These are phyloP conservation scores for Brassica incana DNA, from an alignment of 345 rosid genomes.

Conservation along the genomic window DNA sequence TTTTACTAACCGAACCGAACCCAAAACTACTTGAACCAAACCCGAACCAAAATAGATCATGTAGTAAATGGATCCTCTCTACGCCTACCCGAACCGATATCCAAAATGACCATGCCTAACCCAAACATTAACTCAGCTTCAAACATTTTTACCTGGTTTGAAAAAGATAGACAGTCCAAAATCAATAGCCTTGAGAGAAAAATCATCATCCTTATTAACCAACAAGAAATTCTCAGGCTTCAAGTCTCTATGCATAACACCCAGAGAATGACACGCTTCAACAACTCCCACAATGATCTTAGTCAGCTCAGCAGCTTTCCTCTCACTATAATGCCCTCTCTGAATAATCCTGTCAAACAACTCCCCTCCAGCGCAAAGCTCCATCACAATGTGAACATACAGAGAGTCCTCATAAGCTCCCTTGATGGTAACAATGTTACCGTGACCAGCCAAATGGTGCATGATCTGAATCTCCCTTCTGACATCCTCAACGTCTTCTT, in stretches of 20 bases:
- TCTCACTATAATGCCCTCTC: conserved; percentile 95
- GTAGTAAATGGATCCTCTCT: too few species aligned
- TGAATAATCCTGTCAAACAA: conserved; percentile 95
- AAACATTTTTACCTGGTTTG: conserved; percentile 81
- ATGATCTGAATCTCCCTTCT: conserved; percentile 97
- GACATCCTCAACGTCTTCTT: conserved; percentile 94
- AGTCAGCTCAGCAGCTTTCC: conserved; percentile 92
- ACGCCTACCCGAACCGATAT: too few species aligned
- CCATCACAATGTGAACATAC: conserved; percentile 94
- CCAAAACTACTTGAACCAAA: too few species aligned
- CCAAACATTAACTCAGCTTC: not conserved
- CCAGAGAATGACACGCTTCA: conserved; percentile 94
- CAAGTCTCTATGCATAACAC: conserved; percentile 98
- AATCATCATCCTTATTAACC: conserved; percentile 98
- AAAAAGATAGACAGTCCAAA: conserved; percentile 97
- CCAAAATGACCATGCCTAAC: too few species aligned
- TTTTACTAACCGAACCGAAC: too few species aligned
- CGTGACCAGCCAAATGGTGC: conserved; percentile 98
- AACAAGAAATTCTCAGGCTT: conserved; percentile 99
- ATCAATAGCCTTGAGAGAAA: conserved; percentile 96
- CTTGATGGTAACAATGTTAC: conserved; percentile 84
- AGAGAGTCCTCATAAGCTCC: conserved; percentile 92
- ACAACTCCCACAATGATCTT: conserved; percentile 95
- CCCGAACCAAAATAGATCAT: too few species aligned
- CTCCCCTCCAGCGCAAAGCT: conserved; percentile 95